phyloP scores from a whole-genome alignment of 2,329 filamentous ascomycete species.

The Diaporthe ampelina region DNA sequence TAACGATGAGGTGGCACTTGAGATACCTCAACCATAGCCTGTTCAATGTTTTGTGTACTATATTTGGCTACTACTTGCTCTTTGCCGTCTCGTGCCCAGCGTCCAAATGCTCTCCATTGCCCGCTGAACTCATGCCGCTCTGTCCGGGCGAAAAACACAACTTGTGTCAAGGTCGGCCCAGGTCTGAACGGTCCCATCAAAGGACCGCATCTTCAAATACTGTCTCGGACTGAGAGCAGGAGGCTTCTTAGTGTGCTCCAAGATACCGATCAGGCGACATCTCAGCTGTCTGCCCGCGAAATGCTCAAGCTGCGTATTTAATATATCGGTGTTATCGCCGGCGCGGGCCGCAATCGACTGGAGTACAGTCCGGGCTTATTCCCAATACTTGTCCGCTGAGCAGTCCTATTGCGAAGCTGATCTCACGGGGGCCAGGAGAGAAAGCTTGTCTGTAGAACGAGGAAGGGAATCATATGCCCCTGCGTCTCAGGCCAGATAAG shows the following conservation, averaged over 20 bases:
- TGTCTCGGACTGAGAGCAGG: background rate
- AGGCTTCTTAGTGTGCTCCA: background rate
- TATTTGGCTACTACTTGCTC: constrained; percentile 34
- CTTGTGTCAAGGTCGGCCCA: background rate
- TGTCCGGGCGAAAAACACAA: background rate
- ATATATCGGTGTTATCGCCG: background rate
- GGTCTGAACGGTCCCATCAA: background rate
- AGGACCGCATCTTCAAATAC: background rate
- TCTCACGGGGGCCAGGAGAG: background rate
- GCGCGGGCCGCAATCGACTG: background rate
- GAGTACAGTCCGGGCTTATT: background rate
- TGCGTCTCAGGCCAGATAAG: background rate
- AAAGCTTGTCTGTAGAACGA: background rate
- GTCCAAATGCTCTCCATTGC: background rate
- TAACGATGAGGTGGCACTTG: constrained; percentile 40
- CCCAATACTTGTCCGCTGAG: background rate
- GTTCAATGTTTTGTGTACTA: constrained; percentile 43
- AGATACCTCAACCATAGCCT: constrained; percentile 44
- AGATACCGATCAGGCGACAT: background rate
- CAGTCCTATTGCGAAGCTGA: background rate
- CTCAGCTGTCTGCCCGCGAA: background rate
- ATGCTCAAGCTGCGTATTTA: background rate
- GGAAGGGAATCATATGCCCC: background rate
- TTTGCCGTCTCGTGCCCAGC: constrained; percentile 26
- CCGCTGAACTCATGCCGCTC: background rate